Conservation (phyloP, 345 rosid species). For the thale cress (Arabidopsis thaliana) region TAIR10.1 NC_003070.9:27120001-27120500, state of each 20-base stretch:
- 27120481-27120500: not conserved
- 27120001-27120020: no score
- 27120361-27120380: not conserved
- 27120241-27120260: not conserved
- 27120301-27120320: not conserved
- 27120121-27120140: not conserved
- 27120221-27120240: no score
- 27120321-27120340: not conserved
- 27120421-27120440: not conserved
- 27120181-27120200: not conserved
- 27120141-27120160: not conserved
- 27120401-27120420: not conserved
- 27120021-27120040: no score
- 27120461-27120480: not conserved
- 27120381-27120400: not conserved
- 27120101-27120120: not conserved
- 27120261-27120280: not conserved
- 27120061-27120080: no score
- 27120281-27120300: not conserved
- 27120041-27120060: no score
- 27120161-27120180: not conserved
- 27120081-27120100: not conserved
- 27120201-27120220: not conserved
- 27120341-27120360: not conserved
- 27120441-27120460: no score